Evolutionary conservation across 495 filamentous ascomycete genomes (phyloP).

Genomic region (Aspergillus homomorphus): DNA sequence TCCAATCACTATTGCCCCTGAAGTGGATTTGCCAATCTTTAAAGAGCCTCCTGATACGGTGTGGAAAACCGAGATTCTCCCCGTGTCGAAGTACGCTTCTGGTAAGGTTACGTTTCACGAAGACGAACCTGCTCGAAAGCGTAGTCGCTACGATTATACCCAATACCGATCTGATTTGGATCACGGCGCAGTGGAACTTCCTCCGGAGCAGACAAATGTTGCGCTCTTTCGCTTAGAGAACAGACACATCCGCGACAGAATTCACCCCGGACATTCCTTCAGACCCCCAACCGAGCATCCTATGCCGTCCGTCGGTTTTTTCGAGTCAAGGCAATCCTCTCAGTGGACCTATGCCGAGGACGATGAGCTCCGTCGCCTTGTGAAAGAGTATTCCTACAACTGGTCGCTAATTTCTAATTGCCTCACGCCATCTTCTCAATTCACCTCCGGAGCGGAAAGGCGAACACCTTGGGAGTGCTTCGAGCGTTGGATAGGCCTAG

Average conservation of each 20-base stretch:
- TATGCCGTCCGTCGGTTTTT: conserved; percentile 87
- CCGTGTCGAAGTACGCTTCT: conserved; percentile 78
- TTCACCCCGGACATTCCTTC: conserved; percentile 91
- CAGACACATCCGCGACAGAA: conserved; percentile 81
- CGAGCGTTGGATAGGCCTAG: conserved; percentile 88
- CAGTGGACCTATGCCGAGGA: conserved; percentile 91
- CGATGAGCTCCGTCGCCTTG: conserved; percentile 77
- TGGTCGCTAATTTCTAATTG: conserved; percentile 89
- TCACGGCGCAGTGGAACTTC: conserved; percentile 46
- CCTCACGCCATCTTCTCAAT: conserved; percentile 67
- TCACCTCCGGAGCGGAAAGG: conserved; percentile 79
- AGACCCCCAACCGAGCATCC: conserved; percentile 83
- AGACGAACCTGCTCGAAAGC: conserved; percentile 67
- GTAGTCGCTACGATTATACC: conserved; percentile 74
- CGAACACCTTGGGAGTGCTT: conserved; percentile 99
- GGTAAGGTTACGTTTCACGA: conserved; percentile 71
- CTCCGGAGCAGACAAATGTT: conserved; percentile 71
- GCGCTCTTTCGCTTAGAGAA: conserved; percentile 88
- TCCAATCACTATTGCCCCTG: conserved; percentile 57
- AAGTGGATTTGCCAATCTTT: conserved; percentile 50
- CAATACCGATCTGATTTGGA: conserved; percentile 63
- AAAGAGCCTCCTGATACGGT: conserved; percentile 61
- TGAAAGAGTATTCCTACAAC: conserved; percentile 92
- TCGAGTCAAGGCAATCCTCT: conserved; percentile 77
- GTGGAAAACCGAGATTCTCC: conserved; percentile 76